A percentile compares a stretch with the other conserved stretches of the same genome.
These are phyloP conservation scores for Ascosphaera apis DNA, from an alignment of 2,329 filamentous ascomycete species.

Conservation along the genomic window DNA sequence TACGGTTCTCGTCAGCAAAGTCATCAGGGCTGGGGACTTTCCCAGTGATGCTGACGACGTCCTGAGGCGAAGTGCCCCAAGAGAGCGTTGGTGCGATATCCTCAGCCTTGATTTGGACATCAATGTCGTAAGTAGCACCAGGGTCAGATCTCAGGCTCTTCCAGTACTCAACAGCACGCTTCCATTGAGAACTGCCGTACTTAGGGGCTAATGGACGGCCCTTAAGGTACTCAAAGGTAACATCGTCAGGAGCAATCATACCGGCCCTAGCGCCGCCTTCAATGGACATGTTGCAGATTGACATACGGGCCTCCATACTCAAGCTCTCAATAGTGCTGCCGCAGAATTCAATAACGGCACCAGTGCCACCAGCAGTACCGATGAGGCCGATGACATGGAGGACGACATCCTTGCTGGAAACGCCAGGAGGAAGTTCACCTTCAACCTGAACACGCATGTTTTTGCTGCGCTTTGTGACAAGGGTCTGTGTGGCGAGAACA, in stretches of 20 bases:
- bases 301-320: conserved; percentile 97
- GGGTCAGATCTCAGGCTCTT: conserved; percentile 60
- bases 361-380: conserved; percentile 84
- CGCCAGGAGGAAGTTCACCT: conserved; percentile 68
- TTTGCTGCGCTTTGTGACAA: conserved; percentile 87
- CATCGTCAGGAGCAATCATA: conserved; percentile 90
- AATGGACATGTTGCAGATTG: conserved; percentile 98
- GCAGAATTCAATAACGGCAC: conserved; percentile 90
- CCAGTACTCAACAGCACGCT: conserved; percentile 76
- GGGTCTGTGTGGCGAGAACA: conserved; percentile 83
- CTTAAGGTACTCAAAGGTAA: conserved; percentile 87
- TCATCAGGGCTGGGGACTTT: conserved; percentile 76
- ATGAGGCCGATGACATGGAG: conserved; percentile 83
- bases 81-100: conserved; percentile 86
- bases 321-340: conserved; percentile 74
- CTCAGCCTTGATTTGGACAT: conserved; percentile 74
- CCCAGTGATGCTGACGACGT: conserved; percentile 83
- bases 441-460: conserved; percentile 97
- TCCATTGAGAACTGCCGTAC: conserved; percentile 67
- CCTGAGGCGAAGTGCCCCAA: conserved; percentile 93
- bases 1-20: conserved; percentile 59
- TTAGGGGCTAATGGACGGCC: conserved; percentile 72
- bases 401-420: conserved; percentile 89
- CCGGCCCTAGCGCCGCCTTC: conserved; percentile 87
- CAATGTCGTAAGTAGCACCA: conserved; percentile 73